Conservation (phyloP, 345 rosid genomes). For the Corchorus olitorius region DNA sequence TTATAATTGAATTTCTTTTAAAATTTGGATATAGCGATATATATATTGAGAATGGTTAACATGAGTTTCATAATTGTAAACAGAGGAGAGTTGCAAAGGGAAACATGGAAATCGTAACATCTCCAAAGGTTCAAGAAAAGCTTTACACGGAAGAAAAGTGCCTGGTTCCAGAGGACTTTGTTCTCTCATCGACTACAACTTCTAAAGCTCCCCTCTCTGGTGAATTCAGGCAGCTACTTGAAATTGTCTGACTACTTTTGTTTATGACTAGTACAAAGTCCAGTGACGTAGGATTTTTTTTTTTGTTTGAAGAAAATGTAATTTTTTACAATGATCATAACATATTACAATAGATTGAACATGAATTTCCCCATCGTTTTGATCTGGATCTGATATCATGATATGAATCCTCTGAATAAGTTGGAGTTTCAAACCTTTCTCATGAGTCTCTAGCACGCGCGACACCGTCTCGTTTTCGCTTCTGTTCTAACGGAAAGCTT, state of each 20-base stretch:
- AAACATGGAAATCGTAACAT: conserved; percentile 31
- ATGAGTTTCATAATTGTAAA: conserved; percentile 11
- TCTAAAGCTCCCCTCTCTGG: conserved; percentile 8
- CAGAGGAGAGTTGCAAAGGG: neutral
- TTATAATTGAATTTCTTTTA: neutral
- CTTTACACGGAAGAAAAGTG: conserved; percentile 50
- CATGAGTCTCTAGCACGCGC: no score
- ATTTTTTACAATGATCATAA: no score
- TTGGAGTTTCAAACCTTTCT: no score
- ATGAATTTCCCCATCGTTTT: no score
- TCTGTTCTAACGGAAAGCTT: no score
- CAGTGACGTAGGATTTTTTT: no score
- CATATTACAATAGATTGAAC: no score
- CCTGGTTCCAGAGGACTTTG: conserved; percentile 41
- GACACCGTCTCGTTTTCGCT: no score
- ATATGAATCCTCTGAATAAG: no score
- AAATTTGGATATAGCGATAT: neutral
- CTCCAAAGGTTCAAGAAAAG: conserved; percentile 55
- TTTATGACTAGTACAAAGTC: no score
- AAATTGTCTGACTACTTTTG: neutral
- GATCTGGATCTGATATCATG: no score
- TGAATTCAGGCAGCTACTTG: conserved; percentile 20
- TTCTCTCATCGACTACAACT: conserved; percentile 24
- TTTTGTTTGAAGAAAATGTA: no score
- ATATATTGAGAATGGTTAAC: neutral